Conservation (phyloP, 2,329 filamentous ascomycete genomes). For the Dothidotthia symphoricarpi region DNA sequence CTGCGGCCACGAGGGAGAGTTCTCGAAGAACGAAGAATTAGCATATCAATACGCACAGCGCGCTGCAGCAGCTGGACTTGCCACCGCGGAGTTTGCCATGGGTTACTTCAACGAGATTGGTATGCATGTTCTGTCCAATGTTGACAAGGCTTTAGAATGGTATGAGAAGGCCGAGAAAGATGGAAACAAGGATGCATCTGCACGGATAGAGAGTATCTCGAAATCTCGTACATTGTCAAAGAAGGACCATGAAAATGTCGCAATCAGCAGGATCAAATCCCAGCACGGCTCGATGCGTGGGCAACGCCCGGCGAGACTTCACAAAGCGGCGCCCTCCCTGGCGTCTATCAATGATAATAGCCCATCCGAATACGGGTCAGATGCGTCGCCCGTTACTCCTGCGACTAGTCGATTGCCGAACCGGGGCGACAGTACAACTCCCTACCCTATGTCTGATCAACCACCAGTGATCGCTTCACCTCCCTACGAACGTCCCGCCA, state of each 20-base stretch:
- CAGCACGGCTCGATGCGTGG: constrained; percentile 54
- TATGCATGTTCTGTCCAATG: constrained; percentile 80
- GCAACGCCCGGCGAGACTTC: constrained; percentile 47
- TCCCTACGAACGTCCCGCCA: constrained; percentile 48
- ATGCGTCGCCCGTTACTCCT: constrained; percentile 24
- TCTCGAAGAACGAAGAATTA: constrained; percentile 92
- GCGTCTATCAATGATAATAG: constrained; percentile 42
- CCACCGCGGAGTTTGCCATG: constrained; percentile 93
- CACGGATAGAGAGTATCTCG: constrained; percentile 78
- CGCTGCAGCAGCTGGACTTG: constrained; percentile 75
- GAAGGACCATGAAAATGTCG: constrained; percentile 88
- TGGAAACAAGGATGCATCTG: constrained; percentile 84
- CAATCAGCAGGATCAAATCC: constrained; percentile 76
- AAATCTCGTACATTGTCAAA: constrained; percentile 82
- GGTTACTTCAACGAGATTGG: constrained; percentile 98
- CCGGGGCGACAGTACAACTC: constrained; percentile 40
- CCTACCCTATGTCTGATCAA: constrained; percentile 47
- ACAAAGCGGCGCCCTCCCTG: constrained; percentile 38
- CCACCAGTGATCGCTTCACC: constrained; percentile 36
- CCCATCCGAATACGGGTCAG: constrained; percentile 36
- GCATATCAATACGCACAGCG: constrained; percentile 88
- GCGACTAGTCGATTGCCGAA: constrained; percentile 25
- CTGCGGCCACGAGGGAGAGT: constrained; percentile 87
- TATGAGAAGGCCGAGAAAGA: constrained; percentile 86
- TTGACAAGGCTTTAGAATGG: constrained; percentile 81